phyloP scores from a whole-genome alignment of 78 protist genomes.

The Dictyostelium brefeldianum region DNA sequence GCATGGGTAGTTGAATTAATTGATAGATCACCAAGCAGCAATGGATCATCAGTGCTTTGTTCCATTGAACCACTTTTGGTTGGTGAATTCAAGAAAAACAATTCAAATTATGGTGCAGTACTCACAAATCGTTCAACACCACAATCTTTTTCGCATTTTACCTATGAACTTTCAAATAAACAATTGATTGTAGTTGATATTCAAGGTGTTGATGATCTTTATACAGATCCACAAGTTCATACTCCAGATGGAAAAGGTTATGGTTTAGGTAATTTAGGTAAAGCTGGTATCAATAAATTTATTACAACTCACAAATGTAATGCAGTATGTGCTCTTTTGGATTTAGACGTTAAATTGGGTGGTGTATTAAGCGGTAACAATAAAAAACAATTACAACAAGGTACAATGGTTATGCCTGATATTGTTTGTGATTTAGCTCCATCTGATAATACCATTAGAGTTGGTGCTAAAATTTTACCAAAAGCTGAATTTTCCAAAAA shows the following conservation, averaged over 20 bases:
- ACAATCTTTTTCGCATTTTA: conserved; percentile 95
- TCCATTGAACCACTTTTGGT: conserved; percentile 72
- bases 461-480: conserved; percentile 54
- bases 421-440: conserved; percentile 16
- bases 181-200: conserved; percentile 84
- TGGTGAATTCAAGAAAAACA: conserved; percentile 78
- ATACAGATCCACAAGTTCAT: conserved; percentile 96
- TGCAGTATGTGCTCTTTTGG: conserved; percentile 84
- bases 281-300: conserved; percentile 87
- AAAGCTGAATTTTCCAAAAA: conserved; percentile 49
- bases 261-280: conserved; percentile 92
- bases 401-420: conserved; percentile 81
- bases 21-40: conserved; percentile 15
- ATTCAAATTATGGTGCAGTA: conserved; percentile 77
- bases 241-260: conserved; percentile 87
- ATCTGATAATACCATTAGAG: neutral
- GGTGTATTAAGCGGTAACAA: conserved; percentile 6
- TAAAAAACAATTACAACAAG: conserved; percentile 53
- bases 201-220: conserved; percentile 94
- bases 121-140: conserved; percentile 85
- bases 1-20: conserved; percentile 71
- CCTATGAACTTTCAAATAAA: conserved; percentile 84
- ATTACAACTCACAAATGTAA: conserved; percentile 90
- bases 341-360: conserved; percentile 68
- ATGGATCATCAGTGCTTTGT: conserved; percentile 37